Evolutionary conservation across 768 basidiomycete genomes (phyloP).

Genomic region (Boletus rubroflammeus): DNA sequence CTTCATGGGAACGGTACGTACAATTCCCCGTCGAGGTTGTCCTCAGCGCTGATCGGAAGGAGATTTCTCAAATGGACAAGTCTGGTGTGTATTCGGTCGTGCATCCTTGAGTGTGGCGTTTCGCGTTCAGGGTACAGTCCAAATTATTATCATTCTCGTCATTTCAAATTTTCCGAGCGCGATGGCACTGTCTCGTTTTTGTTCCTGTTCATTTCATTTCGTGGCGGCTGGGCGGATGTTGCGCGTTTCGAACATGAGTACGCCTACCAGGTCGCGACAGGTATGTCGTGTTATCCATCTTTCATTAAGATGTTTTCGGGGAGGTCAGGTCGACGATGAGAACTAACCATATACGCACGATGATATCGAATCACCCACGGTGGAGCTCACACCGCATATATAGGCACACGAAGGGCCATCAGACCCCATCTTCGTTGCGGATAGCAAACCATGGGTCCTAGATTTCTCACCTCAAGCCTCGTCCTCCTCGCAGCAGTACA

Average conservation of each 20-base stretch:
- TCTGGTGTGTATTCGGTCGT: not conserved
- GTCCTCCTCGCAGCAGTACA: conserved; percentile 4
- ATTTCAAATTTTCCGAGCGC: not conserved
- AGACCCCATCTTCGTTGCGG: not conserved
- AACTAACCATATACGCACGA: not conserved
- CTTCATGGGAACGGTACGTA: not conserved
- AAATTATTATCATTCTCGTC: not conserved
- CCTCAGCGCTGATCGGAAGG: not conserved
- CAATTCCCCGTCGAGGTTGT: not conserved
- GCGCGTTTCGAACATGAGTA: not conserved
- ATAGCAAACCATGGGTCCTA: not conserved
- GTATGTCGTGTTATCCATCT: not conserved
- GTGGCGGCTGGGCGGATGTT: not conserved
- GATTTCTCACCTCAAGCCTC: not conserved
- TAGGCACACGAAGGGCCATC: not conserved
- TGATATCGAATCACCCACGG: not conserved
- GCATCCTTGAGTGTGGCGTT: not conserved
- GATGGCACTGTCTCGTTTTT: not conserved
- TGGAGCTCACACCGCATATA: not conserved
- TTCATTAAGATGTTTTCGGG: not conserved
- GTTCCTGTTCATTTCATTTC: not conserved
- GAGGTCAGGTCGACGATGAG: not conserved
- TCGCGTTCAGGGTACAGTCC: not conserved
- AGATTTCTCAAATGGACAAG: not conserved
- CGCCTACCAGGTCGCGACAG: not conserved